phyloP scores from a whole-genome alignment of 2,329 filamentous ascomycete genomes.

The Purpureocillium takamizusanense region DNA sequence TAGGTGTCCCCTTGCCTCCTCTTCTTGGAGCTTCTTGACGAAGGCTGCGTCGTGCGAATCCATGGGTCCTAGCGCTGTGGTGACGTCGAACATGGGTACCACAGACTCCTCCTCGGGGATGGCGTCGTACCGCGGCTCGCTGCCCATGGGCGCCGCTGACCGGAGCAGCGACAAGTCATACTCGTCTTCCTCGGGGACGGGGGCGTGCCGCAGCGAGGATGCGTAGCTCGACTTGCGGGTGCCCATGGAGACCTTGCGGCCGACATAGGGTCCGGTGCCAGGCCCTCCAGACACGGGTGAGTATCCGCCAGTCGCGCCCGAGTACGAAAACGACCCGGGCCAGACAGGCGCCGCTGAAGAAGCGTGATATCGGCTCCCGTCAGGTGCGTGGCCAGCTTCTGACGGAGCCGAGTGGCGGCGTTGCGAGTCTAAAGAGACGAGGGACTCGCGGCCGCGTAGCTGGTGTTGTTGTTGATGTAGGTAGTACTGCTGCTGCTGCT shows the following conservation, averaged over 20 bases:
- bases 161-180: conserved; percentile 33
- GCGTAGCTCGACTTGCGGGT: conserved; percentile 15
- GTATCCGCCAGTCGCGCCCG: conserved; percentile 13
- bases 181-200: conserved; percentile 27
- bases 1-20: conserved; percentile 45
- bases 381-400: conserved; percentile 6
- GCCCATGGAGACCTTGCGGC: conserved; percentile 10
- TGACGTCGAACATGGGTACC: conserved; percentile 34
- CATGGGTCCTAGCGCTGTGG: conserved; percentile 35
- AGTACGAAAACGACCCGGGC: conserved; percentile 19
- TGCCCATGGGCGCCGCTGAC: conserved; percentile 30
- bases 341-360: conserved; percentile 10
- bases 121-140: conserved; percentile 20
- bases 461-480: conserved; percentile 13
- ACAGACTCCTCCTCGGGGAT: conserved; percentile 19
- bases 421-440: conserved; percentile 9
- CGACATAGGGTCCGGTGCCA: too few relatives aligned
- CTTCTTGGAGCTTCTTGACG: conserved; percentile 33
- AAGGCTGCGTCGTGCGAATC: conserved; percentile 35
- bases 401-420: conserved; percentile 6
- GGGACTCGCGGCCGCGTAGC: conserved; percentile 16
- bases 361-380: conserved; percentile 10
- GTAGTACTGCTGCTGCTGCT: conserved; percentile 5
- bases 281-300: conserved; percentile 13
- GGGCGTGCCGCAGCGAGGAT: conserved; percentile 13